Percentiles rank a stretch among this genome's conserved stretches.
Evolutionary conservation across 805 yeast genomes (phyloP).

Genomic region (Teunomyces lycoperdinae): DNA sequence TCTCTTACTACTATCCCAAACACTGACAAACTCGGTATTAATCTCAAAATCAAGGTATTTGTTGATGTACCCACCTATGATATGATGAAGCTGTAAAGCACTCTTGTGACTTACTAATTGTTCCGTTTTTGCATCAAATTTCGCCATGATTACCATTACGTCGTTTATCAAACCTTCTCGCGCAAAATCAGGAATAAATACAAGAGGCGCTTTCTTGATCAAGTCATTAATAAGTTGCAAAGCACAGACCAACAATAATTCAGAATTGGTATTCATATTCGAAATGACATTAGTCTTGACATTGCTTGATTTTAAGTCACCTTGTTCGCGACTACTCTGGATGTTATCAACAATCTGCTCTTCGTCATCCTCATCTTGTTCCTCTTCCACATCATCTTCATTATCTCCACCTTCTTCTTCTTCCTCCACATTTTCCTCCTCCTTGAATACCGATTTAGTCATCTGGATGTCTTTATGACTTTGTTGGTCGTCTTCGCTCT

Average conservation of each 20-base stretch:
- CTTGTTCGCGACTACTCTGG: not conserved
- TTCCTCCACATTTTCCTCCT: conserved; percentile 1
- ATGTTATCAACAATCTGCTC: not conserved
- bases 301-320: conserved; percentile 9
- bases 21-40: conserved; percentile 23
- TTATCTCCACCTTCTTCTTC: too few species aligned
- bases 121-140: conserved; percentile 10
- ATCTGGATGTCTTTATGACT: not conserved
- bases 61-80: conserved; percentile 16
- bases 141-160: conserved; percentile 31
- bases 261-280: conserved; percentile 13
- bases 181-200: conserved; percentile 50
- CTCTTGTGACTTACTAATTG: conserved; percentile 9
- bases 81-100: conserved; percentile 21
- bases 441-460: conserved; percentile 1
- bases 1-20: conserved; percentile 15
- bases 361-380: not conserved
- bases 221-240: conserved; percentile 47
- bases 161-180: conserved; percentile 73
- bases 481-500: conserved; percentile 6
- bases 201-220: conserved; percentile 40
- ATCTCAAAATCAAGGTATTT: conserved; percentile 31
- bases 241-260: conserved; percentile 49
- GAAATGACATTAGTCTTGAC: not conserved
- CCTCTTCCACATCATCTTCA: not conserved